phyloP scores from a whole-genome alignment of 139 green algal genomes.

The Closterium sp. region DNA sequence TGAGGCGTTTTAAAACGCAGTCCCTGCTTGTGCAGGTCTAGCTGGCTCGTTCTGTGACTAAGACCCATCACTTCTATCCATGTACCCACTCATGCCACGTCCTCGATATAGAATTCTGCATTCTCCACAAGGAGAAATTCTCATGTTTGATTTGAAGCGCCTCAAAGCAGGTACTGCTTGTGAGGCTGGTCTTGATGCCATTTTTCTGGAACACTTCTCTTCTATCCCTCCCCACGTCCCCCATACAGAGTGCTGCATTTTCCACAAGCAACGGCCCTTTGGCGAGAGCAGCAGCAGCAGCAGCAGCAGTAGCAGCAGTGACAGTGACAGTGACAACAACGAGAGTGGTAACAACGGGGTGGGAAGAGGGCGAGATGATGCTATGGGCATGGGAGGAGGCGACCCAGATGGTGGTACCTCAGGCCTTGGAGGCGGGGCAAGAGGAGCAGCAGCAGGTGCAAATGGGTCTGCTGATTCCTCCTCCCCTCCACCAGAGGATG shows the following conservation, averaged over 20 bases:
- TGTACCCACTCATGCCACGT: not conserved
- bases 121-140: not conserved
- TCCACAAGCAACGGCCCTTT: not conserved
- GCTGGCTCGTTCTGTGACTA: no score
- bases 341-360: not conserved
- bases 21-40: no score
- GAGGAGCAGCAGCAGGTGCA: not conserved
- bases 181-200: no score
- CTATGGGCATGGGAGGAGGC: not conserved
- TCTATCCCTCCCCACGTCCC: not conserved
- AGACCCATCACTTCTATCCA: no score
- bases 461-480: not conserved
- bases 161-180: no score
- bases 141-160: no score
- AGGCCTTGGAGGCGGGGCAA: not conserved
- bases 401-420: not conserved
- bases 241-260: not conserved
- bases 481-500: not conserved
- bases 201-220: not conserved
- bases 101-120: not conserved
- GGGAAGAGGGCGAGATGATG: not conserved
- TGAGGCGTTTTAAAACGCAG: no score
- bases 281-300: not conserved
- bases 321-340: not conserved
- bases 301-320: not conserved